Evolutionary conservation across 2,329 filamentous ascomycete species (phyloP).

Genomic region (Malbranchea zuffiana): DNA sequence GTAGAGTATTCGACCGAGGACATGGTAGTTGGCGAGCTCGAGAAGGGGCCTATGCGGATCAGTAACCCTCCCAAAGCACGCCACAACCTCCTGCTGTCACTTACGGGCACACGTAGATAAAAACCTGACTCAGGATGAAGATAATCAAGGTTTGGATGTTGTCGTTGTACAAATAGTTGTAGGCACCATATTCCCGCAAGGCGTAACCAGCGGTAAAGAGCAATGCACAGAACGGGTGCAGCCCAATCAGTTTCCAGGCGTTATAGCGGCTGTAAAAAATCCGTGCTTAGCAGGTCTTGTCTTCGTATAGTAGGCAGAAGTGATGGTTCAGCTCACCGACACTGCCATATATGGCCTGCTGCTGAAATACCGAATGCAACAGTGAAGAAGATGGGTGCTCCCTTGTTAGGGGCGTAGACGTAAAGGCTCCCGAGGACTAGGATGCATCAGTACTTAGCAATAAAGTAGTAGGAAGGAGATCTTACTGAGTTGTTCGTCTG

Average conservation of each 20-base stretch:
- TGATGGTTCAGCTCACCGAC: slow-evolving; percentile 36
- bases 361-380: slow-evolving; percentile 39
- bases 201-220: slow-evolving; percentile 49
- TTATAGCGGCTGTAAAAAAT: slow-evolving; percentile 41
- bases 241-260: slow-evolving; percentile 45
- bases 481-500: slow-evolving; percentile 3
- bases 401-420: slow-evolving; percentile 46
- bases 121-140: slow-evolving; percentile 36
- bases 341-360: slow-evolving; percentile 44
- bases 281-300: too few species aligned
- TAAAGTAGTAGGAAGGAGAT: not conserved
- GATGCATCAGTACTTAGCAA: not conserved
- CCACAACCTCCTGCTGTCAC: slow-evolving; percentile 7
- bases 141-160: slow-evolving; percentile 28
- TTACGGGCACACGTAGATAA: slow-evolving; percentile 31
- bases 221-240: slow-evolving; percentile 45
- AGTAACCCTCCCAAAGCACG: not conserved
- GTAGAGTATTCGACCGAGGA: slow-evolving; percentile 49
- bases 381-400: slow-evolving; percentile 44
- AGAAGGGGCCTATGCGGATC: slow-evolving; percentile 45
- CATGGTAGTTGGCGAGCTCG: slow-evolving; percentile 51
- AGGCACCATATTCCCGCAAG: slow-evolving; percentile 43
- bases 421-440: slow-evolving; percentile 26
- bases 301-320: too few species aligned
- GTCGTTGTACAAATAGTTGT: slow-evolving; percentile 35